Base-by-base conservation (phyloP, 2,329 filamentous ascomycete genomes). In the Claviceps sp. region DNA sequence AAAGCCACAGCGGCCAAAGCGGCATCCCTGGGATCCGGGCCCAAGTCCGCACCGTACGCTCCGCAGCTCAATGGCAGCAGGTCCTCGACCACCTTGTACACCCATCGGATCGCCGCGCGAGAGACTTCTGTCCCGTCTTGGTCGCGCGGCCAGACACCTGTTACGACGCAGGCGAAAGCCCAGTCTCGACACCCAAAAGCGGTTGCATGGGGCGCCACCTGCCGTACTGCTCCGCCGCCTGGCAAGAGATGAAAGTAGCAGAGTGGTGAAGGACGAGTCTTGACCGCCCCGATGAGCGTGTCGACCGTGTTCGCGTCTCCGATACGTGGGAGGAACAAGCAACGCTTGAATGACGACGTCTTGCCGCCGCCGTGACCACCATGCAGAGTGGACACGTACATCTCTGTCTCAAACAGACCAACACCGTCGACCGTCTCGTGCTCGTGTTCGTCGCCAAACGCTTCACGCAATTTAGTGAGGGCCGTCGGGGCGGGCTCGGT, bases 161-260 rank as follows among this genome's bases (percentile, higher is more conserved):
- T 83, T 43, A 85, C 59, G 4, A 83, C 76, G 57, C 80, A 84
- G 45, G 79, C 80, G 65, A 76, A 83, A 36, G 77, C 70, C 80
- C 79, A 84, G 60, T 79, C 71, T 63, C 80, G 75, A 66, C 75
- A 81, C 45, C 80, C 79, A 50, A 84, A 83, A 50, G 80, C 79
- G 52, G 74, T 77, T 26, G 68, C 69, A 55, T 73, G 62, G 5
- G 64, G 55, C 1, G 64, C 58, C 16, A 75, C 56, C 26, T 80
- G 67, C 45, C 57, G n/a, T 43, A 79, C 61, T 0, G 72, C 73
- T 55, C 73, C 76, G 6, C 78, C 78, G 17, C 79, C 79, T 42
- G 82, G 80, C 8, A 83, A 64, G 4, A 85, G 59, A 69, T 83
- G 79, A 47, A 83, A 63, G 64, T 84, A 83, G 62, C 77, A 83